Evolutionary conservation across 2,329 filamentous ascomycete genomes (phyloP).

Genomic region (Lasiodiplodia citricola): DNA sequence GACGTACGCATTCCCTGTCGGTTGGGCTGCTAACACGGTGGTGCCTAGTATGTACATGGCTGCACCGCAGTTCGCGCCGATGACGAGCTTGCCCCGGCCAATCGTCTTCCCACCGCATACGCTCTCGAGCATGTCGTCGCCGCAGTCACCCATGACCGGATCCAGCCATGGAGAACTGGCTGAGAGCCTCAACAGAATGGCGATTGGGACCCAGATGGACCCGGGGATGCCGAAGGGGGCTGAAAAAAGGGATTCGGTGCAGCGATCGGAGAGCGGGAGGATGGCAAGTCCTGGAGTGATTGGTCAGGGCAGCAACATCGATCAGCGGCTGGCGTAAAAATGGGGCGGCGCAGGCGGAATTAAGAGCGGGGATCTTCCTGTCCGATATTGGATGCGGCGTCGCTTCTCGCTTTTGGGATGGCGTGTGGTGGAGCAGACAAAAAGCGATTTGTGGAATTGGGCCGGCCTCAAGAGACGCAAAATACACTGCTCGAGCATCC

Average conservation of each 20-base stretch:
- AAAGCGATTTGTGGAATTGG: slow-evolving; percentile 4
- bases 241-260: slow-evolving; percentile 24
- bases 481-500: neutral
- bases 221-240: neutral
- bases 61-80: slow-evolving; percentile 21
- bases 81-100: slow-evolving; percentile 10
- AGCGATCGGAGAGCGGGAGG: slow-evolving; percentile 14
- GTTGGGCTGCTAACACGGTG: slow-evolving; percentile 23
- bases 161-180: slow-evolving; percentile 14
- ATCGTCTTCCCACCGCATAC: slow-evolving; percentile 4
- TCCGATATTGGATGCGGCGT: slow-evolving; percentile 1
- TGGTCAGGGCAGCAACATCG: slow-evolving; percentile 22
- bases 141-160: slow-evolving; percentile 12
- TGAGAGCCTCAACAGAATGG: slow-evolving; percentile 19
- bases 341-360: slow-evolving; percentile 10
- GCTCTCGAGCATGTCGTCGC: slow-evolving; percentile 17
- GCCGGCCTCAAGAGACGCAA: slow-evolving; percentile 7
- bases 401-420: slow-evolving; percentile 8
- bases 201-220: neutral
- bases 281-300: slow-evolving; percentile 14
- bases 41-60: slow-evolving; percentile 23
- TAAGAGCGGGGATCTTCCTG: slow-evolving; percentile 5
- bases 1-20: slow-evolving; percentile 13
- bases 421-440: slow-evolving; percentile 10
- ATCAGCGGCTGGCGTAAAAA: slow-evolving; percentile 18